These are phyloP conservation scores for Candida railenensis DNA, from an alignment of 805 yeast genomes.

Conservation along the genomic window DNA sequence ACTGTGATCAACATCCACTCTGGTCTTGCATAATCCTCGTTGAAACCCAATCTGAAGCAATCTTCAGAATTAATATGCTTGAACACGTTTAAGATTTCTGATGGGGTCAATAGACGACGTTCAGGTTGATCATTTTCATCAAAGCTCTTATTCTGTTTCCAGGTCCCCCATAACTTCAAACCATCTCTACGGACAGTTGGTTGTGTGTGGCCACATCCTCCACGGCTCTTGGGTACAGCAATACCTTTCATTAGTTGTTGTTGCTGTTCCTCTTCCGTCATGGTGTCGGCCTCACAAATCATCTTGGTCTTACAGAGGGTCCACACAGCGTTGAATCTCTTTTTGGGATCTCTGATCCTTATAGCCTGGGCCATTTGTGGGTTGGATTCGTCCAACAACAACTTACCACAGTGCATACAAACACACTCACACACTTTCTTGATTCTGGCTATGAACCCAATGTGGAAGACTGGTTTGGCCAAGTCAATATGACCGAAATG, in stretches of 20 bases:
- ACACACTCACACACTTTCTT: conserved; percentile 95
- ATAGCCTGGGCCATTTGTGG: conserved; percentile 84
- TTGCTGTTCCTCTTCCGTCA: conserved; percentile 56
- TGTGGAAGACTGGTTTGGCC: conserved; percentile 98
- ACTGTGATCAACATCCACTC: conserved; percentile 98
- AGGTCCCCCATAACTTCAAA: conserved; percentile 93
- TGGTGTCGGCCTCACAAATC: conserved; percentile 89
- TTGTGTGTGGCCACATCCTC: conserved; percentile 98
- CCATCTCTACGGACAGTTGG: conserved; percentile 97
- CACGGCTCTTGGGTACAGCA: conserved; percentile 55
- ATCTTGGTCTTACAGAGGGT: conserved; percentile 83
- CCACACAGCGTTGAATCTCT: conserved; percentile 97
- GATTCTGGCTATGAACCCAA: conserved; percentile 92
- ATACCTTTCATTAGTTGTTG: conserved; percentile 16
- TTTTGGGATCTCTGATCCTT: conserved; percentile 88
- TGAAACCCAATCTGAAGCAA: conserved; percentile 78
- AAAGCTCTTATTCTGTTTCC: conserved; percentile 83
- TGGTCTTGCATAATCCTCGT: conserved; percentile 95
- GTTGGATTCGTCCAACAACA: conserved; percentile 81
- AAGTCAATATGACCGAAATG: conserved; percentile 98
- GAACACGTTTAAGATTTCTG: conserved; percentile 88
- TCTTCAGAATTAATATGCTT: conserved; percentile 88
- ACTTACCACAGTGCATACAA: conserved; percentile 98
- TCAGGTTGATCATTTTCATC: conserved; percentile 92
- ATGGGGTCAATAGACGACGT: conserved; percentile 80